These are phyloP conservation scores for Ophiostoma tasmaniense DNA, from an alignment of 2,329 filamentous ascomycete species.

Conservation along the genomic window DNA sequence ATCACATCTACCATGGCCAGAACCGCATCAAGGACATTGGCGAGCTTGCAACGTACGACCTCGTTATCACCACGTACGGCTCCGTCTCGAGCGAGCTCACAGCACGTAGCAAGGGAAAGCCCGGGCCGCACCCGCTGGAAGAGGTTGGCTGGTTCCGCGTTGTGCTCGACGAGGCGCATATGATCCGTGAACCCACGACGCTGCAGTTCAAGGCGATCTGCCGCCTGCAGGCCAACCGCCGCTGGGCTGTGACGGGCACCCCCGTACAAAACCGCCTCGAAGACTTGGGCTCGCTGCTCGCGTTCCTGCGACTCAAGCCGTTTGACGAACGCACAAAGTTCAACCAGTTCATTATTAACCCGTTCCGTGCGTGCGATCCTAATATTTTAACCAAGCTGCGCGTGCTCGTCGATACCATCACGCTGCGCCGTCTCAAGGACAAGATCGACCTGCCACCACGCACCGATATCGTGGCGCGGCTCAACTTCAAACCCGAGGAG, in stretches of 20 bases:
- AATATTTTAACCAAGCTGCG: slow-evolving; percentile 78
- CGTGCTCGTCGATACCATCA: slow-evolving; percentile 88
- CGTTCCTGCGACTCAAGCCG: slow-evolving; percentile 74
- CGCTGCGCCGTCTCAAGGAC: slow-evolving; percentile 82
- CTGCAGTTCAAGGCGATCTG: slow-evolving; percentile 80
- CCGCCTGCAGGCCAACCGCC: slow-evolving; percentile 65
- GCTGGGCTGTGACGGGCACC: slow-evolving; percentile 96
- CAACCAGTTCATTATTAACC: slow-evolving; percentile 67
- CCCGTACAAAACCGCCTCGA: slow-evolving; percentile 91
- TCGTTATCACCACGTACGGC: slow-evolving; percentile 89
- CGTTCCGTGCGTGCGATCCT: slow-evolving; percentile 80
- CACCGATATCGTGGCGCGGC: slow-evolving; percentile 60
- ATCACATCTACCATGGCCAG: slow-evolving; percentile 80
- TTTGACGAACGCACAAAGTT: slow-evolving; percentile 76
- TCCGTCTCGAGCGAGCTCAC: slow-evolving; percentile 74
- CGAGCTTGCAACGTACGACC: slow-evolving; percentile 63
- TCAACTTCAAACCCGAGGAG: slow-evolving; percentile 71
- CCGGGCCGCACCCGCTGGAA: slow-evolving; percentile 56
- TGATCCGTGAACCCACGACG: slow-evolving; percentile 78
- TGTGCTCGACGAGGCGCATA: slow-evolving; percentile 89
- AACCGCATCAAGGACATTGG: slow-evolving; percentile 61
- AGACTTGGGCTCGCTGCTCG: slow-evolving; percentile 78
- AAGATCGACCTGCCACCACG: slow-evolving; percentile 74
- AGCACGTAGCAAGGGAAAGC: slow-evolving; percentile 52
- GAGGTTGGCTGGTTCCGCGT: slow-evolving; percentile 88